These are phyloP conservation scores for Schizothecium vesticola DNA, from an alignment of 495 filamentous ascomycete species.

Conservation along the genomic window DNA sequence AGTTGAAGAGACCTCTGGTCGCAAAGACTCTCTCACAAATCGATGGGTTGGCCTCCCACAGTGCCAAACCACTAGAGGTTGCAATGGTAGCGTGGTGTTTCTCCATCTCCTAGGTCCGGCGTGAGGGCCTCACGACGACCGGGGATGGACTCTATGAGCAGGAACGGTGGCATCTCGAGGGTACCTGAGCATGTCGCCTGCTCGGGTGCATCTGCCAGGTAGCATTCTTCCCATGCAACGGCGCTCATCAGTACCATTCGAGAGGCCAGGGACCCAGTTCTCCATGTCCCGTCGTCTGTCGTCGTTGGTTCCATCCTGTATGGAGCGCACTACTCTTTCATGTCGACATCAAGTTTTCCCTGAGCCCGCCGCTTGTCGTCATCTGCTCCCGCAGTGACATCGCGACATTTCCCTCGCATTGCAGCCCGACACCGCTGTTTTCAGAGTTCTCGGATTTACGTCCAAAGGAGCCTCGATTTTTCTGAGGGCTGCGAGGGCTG, in stretches of 20 bases:
- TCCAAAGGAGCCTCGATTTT: not conserved
- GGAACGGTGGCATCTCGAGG: not conserved
- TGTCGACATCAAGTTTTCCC: not conserved
- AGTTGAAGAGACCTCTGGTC: slow-evolving; percentile 16
- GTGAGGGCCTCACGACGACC: not conserved
- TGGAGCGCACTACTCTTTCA: not conserved
- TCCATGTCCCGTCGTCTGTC: not conserved
- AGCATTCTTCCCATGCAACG: not conserved
- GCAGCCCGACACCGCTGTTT: not conserved
- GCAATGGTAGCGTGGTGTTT: not conserved
- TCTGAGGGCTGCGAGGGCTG: not conserved
- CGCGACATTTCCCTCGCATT: not conserved
- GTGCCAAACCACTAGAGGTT: not conserved
- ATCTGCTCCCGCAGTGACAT: not conserved
- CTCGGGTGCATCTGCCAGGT: not conserved
- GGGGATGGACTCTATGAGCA: not conserved
- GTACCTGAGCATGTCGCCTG: not conserved
- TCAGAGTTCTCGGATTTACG: not conserved
- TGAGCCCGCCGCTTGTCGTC: not conserved
- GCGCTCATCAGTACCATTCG: not conserved
- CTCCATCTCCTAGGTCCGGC: not conserved
- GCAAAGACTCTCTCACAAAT: slow-evolving; percentile 4
- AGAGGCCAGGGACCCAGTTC: not conserved
- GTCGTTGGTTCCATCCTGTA: not conserved
- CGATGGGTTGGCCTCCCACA: not conserved